Percentiles rank a stretch among this genome's conserved stretches.
Conservation (phyloP, 2,329 filamentous ascomycete genomes). For the Pseudocercospora crystallina region DNA sequence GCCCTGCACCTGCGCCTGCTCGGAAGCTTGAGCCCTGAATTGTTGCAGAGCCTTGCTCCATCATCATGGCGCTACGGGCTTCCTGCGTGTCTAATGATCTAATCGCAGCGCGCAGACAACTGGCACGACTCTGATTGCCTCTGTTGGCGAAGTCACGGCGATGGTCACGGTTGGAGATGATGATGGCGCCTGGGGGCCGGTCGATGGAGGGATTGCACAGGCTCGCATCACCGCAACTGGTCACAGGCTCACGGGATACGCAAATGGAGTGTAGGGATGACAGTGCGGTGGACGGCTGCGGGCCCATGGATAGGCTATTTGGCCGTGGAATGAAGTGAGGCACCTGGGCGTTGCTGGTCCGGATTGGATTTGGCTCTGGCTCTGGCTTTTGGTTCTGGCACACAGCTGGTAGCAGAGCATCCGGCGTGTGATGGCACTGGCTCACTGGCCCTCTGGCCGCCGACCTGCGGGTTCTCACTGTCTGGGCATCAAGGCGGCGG, state of each 20-base stretch:
- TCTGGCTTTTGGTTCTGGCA: neutral
- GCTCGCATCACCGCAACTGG: no score
- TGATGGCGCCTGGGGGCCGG: neutral
- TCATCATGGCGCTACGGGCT: neutral
- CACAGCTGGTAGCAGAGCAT: neutral
- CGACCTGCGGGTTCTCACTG: neutral
- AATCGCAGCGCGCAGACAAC: no score
- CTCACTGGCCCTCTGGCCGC: neutral
- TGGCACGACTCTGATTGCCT: slow-evolving; percentile 3
- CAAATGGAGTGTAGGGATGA: neutral
- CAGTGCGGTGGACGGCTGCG: neutral
- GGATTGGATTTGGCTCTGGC: neutral
- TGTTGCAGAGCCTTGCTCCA: neutral
- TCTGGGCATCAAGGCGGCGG: neutral
- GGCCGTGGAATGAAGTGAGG: neutral
- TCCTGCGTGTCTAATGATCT: neutral
- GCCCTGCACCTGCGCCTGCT: slow-evolving; percentile 12
- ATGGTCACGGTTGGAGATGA: slow-evolving; percentile 4
- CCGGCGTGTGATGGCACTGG: neutral
- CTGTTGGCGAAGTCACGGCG: slow-evolving; percentile 7
- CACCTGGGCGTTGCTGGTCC: neutral
- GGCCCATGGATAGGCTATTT: slow-evolving; percentile 4
- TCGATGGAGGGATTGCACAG: neutral
- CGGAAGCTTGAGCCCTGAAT: slow-evolving; percentile 15
- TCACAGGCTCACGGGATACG: neutral